Conservation (phyloP, 1,284 basidiomycete species). For the Microbotryomycetes sp. region DNA sequence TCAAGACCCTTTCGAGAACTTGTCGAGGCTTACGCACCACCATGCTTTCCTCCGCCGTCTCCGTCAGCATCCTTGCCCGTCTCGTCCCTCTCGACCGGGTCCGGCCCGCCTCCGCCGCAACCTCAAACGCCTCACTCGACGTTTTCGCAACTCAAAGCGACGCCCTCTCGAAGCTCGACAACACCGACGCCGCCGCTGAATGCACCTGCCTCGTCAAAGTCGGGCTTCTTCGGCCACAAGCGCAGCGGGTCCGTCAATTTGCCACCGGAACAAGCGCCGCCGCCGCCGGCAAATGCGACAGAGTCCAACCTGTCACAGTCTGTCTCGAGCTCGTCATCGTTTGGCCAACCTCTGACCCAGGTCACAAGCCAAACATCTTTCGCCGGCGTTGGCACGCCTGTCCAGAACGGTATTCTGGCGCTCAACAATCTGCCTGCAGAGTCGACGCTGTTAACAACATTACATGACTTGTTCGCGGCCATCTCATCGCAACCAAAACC, state of each 20-base stretch:
- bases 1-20: slow-evolving; percentile 73
- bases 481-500: slow-evolving; percentile 50
- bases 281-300: slow-evolving; percentile 1
- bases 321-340: background rate
- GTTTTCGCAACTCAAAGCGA: background rate
- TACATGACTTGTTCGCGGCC: slow-evolving; percentile 79
- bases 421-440: slow-evolving; percentile 23
- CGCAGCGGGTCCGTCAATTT: background rate
- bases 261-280: background rate
- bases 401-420: slow-evolving; percentile 31
- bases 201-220: background rate
- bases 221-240: background rate
- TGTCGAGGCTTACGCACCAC: slow-evolving; percentile 52
- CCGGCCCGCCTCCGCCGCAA: background rate
- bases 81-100: slow-evolving; percentile 1
- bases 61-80: slow-evolving; percentile 6
- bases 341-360: slow-evolving; percentile 5
- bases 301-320: background rate
- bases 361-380: slow-evolving; percentile 19
- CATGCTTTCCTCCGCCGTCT: slow-evolving; percentile 20
- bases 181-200: background rate
- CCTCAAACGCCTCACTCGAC: background rate
- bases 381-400: slow-evolving; percentile 25
- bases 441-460: slow-evolving; percentile 72
- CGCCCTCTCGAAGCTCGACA: background rate